phyloP scores from a whole-genome alignment of 1,139 yeast genomes.

The Yamadazyma pseudoaaseri region DNA sequence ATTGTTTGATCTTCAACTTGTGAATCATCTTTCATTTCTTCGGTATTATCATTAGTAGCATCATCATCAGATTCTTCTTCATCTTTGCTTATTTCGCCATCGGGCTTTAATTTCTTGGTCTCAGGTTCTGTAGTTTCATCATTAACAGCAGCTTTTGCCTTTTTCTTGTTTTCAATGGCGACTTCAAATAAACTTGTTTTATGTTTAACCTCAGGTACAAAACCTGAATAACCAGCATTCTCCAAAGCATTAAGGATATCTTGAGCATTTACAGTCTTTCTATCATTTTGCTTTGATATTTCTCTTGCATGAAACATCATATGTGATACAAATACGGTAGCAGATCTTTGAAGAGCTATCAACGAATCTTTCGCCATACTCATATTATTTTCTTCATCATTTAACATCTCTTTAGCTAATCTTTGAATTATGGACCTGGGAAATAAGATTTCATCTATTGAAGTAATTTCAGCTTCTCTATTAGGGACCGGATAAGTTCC shows the following conservation, averaged over 20 bases:
- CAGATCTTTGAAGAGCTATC: conserved; percentile 65
- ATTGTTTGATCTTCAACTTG: conserved; percentile 13
- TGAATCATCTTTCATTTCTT: conserved; percentile 14
- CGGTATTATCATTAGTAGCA: conserved; percentile 16
- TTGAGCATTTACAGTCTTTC: conserved; percentile 65
- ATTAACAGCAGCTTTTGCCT: conserved; percentile 19
- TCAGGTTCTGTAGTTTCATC: conserved; percentile 5
- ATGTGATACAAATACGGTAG: conserved; percentile 73
- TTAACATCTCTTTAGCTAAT: conserved; percentile 51
- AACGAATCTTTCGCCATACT: conserved; percentile 63
- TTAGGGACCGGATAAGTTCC: conserved; percentile 56
- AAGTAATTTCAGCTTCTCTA: conserved; percentile 55
- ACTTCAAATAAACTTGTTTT: conserved; percentile 47
- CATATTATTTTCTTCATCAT: conserved; percentile 32
- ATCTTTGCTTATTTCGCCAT: conserved; percentile 14
- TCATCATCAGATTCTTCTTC: conserved; percentile 15
- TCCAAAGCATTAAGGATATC: conserved; percentile 64
- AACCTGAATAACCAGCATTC: conserved; percentile 52
- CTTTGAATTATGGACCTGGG: conserved; percentile 62
- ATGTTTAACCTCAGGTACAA: conserved; percentile 51
- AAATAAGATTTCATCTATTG: conserved; percentile 68
- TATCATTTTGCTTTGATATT: conserved; percentile 47
- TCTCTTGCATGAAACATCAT: conserved; percentile 62
- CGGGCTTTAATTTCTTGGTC: conserved; percentile 17
- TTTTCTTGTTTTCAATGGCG: conserved; percentile 40